Conservation (phyloP, 345 rosid species). For the Geranium rotundifolium region DNA sequence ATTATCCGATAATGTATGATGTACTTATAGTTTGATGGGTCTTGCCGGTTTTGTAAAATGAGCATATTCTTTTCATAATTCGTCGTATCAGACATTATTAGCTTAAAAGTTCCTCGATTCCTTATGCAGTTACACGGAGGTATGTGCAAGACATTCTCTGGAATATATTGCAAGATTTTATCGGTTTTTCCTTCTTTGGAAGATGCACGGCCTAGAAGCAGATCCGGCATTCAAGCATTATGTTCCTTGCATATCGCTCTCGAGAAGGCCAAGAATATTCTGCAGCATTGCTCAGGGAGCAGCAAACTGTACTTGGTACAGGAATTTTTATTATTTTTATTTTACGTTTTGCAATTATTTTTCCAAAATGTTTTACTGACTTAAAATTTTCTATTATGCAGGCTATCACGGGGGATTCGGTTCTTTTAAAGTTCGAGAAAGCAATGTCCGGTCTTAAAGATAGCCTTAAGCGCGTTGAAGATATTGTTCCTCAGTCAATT, state of each 20-base stretch:
- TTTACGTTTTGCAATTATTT: neutral
- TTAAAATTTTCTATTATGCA: constrained; percentile 17
- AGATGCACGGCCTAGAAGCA: constrained; percentile 96
- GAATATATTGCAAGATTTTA: constrained; percentile 54
- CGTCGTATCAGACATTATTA: neutral
- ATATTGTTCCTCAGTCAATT: constrained; percentile 80
- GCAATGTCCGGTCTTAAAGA: constrained; percentile 59
- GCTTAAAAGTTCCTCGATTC: neutral
- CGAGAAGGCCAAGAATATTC: constrained; percentile 75
- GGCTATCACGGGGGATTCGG: constrained; percentile 96
- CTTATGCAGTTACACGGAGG: constrained; percentile 77
- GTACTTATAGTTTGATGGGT: no score
- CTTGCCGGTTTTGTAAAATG: no score
- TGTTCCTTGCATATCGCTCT: constrained; percentile 91
- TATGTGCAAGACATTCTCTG: constrained; percentile 71
- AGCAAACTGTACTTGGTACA: constrained; percentile 87
- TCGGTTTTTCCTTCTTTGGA: constrained; percentile 82
- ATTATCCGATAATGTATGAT: no score
- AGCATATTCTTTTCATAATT: neutral
- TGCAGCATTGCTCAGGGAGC: constrained; percentile 84
- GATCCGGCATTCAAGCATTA: constrained; percentile 88
- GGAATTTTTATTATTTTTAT: constrained; percentile 1
- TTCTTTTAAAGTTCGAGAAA: constrained; percentile 76
- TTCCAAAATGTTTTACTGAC: neutral
- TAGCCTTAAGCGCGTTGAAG: constrained; percentile 87